A percentile compares a stretch with the other conserved stretches of the same genome.
These are phyloP conservation scores for Chaetomium cochliodes DNA, from an alignment of 495 filamentous ascomycete genomes.

Conservation along the genomic window DNA sequence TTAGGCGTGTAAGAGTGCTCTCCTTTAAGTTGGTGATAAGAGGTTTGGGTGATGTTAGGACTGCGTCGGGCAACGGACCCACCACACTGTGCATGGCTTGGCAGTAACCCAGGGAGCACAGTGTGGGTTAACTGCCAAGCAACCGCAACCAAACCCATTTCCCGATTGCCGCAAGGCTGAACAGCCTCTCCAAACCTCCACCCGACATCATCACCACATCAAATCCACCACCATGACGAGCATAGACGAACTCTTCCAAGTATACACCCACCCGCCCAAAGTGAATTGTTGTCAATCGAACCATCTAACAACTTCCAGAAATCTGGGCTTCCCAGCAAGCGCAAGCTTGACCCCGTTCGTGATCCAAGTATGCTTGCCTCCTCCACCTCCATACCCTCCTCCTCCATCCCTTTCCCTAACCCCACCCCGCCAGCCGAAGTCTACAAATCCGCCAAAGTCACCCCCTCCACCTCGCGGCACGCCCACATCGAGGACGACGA, in stretches of 20 bases:
- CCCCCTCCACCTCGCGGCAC: constrained; percentile 46
- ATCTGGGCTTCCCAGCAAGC: constrained; percentile 60
- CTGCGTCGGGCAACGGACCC: background rate
- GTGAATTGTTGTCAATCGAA: background rate
- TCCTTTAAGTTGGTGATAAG: background rate
- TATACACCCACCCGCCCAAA: constrained; percentile 34
- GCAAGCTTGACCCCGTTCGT: constrained; percentile 69
- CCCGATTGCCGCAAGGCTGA: background rate
- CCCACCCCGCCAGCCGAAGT: constrained; percentile 56
- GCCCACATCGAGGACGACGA: constrained; percentile 45
- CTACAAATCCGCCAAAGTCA: constrained; percentile 84
- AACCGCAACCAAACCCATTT: background rate
- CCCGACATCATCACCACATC: background rate
- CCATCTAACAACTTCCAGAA: constrained; percentile 42
- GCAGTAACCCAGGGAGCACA: background rate
- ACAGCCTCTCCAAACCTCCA: constrained; percentile 8
- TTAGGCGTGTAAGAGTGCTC: background rate
- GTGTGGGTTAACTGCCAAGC: background rate
- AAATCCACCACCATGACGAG: constrained; percentile 59
- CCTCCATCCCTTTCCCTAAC: constrained; percentile 6
- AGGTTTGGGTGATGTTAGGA: background rate
- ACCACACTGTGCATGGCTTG: background rate
- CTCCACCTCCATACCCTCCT: background rate
- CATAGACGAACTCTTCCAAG: constrained; percentile 85
- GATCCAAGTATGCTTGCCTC: constrained; percentile 62